Conservation (phyloP, 257 asterid genomes). For the Gentiana macrophylla region DNA sequence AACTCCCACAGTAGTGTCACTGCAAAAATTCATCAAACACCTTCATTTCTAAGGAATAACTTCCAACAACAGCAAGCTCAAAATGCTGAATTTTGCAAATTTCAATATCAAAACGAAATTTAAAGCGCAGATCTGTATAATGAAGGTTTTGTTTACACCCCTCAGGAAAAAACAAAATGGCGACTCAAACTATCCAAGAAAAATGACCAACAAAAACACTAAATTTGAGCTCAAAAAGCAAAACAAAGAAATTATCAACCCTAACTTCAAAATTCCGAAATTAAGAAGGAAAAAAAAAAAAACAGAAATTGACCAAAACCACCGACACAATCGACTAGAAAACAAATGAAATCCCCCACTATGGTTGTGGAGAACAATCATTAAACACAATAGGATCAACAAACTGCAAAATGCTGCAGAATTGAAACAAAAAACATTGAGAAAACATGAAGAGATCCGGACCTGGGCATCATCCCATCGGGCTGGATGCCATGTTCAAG, state of each 20-base stretch:
- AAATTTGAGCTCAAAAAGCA: too few species aligned
- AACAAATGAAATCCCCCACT: not conserved
- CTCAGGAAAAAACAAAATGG: too few species aligned
- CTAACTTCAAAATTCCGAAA: not conserved
- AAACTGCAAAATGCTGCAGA: not conserved
- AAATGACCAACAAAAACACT: too few species aligned
- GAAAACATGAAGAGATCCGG: not conserved
- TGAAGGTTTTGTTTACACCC: too few species aligned
- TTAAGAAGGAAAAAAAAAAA: not conserved
- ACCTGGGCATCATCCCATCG: constrained; percentile 94
- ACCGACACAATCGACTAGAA: not conserved
- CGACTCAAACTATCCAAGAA: too few species aligned
- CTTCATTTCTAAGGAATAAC: too few species aligned
- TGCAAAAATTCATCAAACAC: constrained; percentile 24
- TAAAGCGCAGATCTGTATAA: too few species aligned
- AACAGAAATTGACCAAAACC: not conserved
- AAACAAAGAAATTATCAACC: too few species aligned
- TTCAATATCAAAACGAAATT: too few species aligned
- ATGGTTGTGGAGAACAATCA: not conserved
- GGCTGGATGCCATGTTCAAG: constrained; percentile 84
- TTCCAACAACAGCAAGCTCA: too few species aligned
- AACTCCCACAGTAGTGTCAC: constrained; percentile 56
- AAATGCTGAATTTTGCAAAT: too few species aligned
- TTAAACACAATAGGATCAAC: not conserved
- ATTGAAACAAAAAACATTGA: not conserved